Base-by-base conservation (phyloP, 257 asterid species). In the Coffea canephora region DNA sequence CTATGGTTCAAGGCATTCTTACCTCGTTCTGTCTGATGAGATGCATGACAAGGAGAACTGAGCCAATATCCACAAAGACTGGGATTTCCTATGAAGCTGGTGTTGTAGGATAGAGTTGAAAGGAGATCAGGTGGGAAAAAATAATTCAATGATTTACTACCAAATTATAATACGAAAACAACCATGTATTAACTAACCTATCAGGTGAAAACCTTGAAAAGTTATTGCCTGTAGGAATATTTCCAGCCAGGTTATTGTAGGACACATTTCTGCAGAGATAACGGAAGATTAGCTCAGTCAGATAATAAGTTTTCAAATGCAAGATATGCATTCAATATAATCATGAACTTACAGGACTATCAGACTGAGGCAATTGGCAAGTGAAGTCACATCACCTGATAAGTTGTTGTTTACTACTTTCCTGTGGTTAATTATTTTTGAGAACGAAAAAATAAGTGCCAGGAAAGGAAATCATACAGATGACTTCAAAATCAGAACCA, bases 41-140 rank as follows among this genome's bases (percentile, higher is more conserved):
- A 80, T 5, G 83, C 52, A 27, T 84, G 93, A 75, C 99, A 96
- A 49, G 91, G 86, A 66, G 96, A 89, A 80, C 84, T 76, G 43
- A 88, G 87, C 99, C 97, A 92, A 71, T 91, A 90, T 46, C 97
- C 97, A 82, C 99, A 96, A 31, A 96, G 97, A 74, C 89, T 76
- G 0, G 96, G 94, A 85, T 96, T 94, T 74, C 99, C 99, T 9
- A 90, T 45, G 86, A 92, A 94, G 82, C 98, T 94, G 84, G 43
- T 11, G 46, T 55, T 9, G 18, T 14, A 45, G 74, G 50, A 69
- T 43, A 31, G 9, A 72, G 7, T 80, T 23, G 10, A 48, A 46
- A 68, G 19, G 0, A 50, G 71, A 39, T 45, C 48, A 69, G 27
- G 66, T 18, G 9, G 52, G 36, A 55, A 16, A 16, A 41, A 16